phyloP scores from a whole-genome alignment of 371 early-diverging fungal species.

The Nematocida major region DNA sequence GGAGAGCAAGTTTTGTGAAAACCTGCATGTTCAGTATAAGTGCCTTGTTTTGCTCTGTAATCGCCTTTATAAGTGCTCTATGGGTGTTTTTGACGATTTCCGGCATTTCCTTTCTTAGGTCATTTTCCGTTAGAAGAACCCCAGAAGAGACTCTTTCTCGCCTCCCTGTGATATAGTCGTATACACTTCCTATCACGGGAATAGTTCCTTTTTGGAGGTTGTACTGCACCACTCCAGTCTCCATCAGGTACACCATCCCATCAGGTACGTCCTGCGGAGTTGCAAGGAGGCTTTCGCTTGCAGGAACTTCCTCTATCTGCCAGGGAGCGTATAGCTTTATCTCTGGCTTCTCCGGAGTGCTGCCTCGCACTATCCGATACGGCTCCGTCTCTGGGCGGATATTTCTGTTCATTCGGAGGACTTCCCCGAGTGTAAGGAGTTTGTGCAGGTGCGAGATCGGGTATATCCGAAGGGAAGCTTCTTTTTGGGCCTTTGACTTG shows the following conservation, averaged over 20 bases:
- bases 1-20: neutral
- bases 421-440: conserved; percentile 6
- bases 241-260: conserved; percentile 4
- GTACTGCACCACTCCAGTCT: conserved; percentile 17
- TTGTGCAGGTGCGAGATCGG: conserved; percentile 14
- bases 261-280: neutral
- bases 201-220: neutral
- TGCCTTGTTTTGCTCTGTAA: neutral
- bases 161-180: neutral
- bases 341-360: neutral
- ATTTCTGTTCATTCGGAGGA: neutral
- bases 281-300: neutral
- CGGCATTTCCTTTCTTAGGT: neutral
- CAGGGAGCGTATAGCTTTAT: conserved; percentile 44
- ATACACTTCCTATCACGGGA: conserved; percentile 25
- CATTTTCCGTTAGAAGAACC: neutral
- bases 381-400: too few relatives aligned
- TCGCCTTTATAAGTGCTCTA: neutral
- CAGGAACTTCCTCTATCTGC: conserved; percentile 14
- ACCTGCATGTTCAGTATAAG: conserved; percentile 32
- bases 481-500: conserved; percentile 5
- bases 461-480: conserved; percentile 1
- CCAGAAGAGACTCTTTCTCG: neutral
- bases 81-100: neutral
- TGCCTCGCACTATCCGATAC: too few relatives aligned